Base-by-base conservation (phyloP, 371 early-diverging fungal species). In the Capillidium rhysosporum region DNA sequence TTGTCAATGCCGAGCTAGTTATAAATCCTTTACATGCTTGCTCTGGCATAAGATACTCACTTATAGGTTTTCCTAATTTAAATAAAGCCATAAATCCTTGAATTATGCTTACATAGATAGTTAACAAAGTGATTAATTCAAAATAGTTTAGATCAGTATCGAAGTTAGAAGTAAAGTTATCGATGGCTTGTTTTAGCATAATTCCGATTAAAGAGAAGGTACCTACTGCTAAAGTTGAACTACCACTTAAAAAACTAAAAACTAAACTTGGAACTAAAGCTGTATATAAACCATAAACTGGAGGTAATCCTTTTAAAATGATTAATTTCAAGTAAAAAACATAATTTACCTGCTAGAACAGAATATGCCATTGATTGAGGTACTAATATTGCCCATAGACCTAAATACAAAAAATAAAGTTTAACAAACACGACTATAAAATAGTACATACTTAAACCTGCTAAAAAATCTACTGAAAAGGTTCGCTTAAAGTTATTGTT, bases 221-320 rank as follows among this genome's bases (percentile, higher is more conserved):
- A 18, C 43, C 43, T 18, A 43, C 43, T 18, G 43, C 43, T 18
- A 21, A 18, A 16, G 21, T 14, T 8, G 43, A 43, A 18, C 87
- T 93, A 16, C 93, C 93, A 58, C 92, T 75, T 40, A 91, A 60
- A n/a, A 78, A 34, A 34, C 34, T 71, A 63, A 94, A 95, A n/a
- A 87, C 70, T 21, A 90, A 66, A 20, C 81, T 76, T 1, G 93
- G 86, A 43, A 86, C 75, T 7, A 81, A 78, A 44, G 82, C 76
- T 0, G 89, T 77, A 57, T 88, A 93, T 25, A 93, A 68, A 28
- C 96, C 96, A 60, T 86, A 76, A 10, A 86, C 73, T 2, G 92
- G 88, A 1, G 82, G 83, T 24, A 93, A 18, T 2, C 43, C 53
- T 52, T 23, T 43, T 43, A 14, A 18, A 5, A 43, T 43, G 18